Percentiles rank a stretch among this genome's conserved stretches.
These are phyloP conservation scores for Grosmannia serpens DNA, from an alignment of 2,329 filamentous ascomycete species.

Conservation along the genomic window DNA sequence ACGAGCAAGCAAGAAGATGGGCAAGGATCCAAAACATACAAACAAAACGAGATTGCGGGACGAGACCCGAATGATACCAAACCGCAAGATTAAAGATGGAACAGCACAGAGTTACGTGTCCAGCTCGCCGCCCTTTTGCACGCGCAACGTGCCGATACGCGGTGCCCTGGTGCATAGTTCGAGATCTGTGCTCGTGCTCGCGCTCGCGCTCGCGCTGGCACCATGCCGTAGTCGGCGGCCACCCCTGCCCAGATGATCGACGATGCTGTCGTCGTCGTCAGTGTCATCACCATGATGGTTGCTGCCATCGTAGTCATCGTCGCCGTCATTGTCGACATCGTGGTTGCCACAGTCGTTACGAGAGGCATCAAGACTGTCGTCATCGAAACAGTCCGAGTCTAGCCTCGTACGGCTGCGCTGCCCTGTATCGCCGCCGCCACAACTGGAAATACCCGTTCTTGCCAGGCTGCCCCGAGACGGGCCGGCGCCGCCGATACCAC, in stretches of 20 bases:
- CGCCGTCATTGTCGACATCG: background rate
- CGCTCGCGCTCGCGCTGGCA: background rate
- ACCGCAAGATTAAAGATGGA: background rate
- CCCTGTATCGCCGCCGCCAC: background rate
- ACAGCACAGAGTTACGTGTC: constrained; percentile 1
- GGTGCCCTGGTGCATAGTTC: constrained; percentile 2
- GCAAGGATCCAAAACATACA: background rate
- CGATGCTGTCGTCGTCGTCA: background rate
- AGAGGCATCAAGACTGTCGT: background rate
- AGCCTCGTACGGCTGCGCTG: background rate
- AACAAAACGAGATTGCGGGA: background rate
- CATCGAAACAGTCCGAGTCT: background rate
- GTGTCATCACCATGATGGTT: too few relatives aligned
- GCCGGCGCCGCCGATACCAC: background rate
- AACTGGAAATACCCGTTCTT: background rate
- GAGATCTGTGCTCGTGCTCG: constrained; percentile 1
- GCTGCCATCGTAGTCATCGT: background rate
- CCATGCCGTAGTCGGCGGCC: background rate
- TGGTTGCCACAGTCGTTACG: background rate
- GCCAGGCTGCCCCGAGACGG: background rate
- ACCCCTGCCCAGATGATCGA: background rate
- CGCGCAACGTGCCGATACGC: constrained; percentile 7
- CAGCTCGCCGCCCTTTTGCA: constrained; percentile 12
- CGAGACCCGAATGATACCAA: background rate
- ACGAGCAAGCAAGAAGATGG: background rate